Percentiles rank a stretch among this genome's conserved stretches.
phyloP scores from a whole-genome alignment of 2,329 filamentous ascomycete genomes.

The Pseudogymnoascus sp. region DNA sequence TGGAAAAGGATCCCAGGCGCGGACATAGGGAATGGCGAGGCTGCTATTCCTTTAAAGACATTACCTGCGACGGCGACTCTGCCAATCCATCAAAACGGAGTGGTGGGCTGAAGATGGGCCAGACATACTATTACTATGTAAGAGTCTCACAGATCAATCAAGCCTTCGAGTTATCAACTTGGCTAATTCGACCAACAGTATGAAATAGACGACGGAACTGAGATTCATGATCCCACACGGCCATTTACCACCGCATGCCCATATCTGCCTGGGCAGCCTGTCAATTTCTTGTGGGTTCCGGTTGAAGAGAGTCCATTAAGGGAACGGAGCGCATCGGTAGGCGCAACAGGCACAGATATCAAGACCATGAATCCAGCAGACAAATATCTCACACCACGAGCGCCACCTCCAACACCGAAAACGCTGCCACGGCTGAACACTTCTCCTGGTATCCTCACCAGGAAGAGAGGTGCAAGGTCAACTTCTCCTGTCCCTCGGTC shows the following conservation, averaged over 20 bases:
- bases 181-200: slow-evolving; percentile 50
- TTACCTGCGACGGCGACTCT: slow-evolving; percentile 66
- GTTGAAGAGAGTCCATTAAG: slow-evolving; percentile 53
- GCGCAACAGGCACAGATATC: slow-evolving; percentile 44
- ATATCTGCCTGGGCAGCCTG: slow-evolving; percentile 75
- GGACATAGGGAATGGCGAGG: slow-evolving; percentile 76
- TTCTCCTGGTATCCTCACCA: slow-evolving; percentile 31
- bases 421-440: slow-evolving; percentile 38
- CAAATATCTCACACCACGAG: slow-evolving; percentile 65
- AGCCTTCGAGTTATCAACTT: neutral
- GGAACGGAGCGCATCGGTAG: slow-evolving; percentile 58
- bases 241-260: slow-evolving; percentile 75
- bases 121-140: slow-evolving; percentile 94
- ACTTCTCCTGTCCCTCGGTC: slow-evolving; percentile 20
- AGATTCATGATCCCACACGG: slow-evolving; percentile 65
- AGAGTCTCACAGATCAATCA: slow-evolving; percentile 10
- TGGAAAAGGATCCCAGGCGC: slow-evolving; percentile 72
- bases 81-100: slow-evolving; percentile 50
- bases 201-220: slow-evolving; percentile 69
- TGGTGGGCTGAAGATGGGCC: slow-evolving; percentile 84
- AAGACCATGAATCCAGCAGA: slow-evolving; percentile 73
- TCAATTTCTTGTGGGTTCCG: slow-evolving; percentile 80
- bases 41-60: slow-evolving; percentile 79
- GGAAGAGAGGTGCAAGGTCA: slow-evolving; percentile 23
- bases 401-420: slow-evolving; percentile 43